Evolutionary conservation across 371 early-diverging fungal genomes (phyloP).

Genomic region (Mortierella sp.): DNA sequence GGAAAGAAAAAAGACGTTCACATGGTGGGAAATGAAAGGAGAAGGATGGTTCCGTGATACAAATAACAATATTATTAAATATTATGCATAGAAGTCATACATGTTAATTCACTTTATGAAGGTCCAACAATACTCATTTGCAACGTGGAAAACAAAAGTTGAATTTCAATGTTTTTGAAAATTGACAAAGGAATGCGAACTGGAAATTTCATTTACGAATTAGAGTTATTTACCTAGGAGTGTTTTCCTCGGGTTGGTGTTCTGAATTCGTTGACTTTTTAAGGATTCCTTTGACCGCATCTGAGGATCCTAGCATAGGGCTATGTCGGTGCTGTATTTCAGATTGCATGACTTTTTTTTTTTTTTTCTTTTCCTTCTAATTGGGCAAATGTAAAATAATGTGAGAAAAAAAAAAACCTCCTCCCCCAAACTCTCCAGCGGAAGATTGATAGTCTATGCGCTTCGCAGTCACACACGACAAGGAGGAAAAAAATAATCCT

Average conservation of each 20-base stretch:
- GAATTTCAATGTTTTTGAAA: too few relatives aligned
- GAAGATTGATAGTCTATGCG: too few relatives aligned
- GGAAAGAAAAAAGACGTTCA: neutral
- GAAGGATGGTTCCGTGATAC: neutral
- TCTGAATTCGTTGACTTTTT: slow-evolving; percentile 52
- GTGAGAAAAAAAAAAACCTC: neutral
- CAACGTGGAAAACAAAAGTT: too few relatives aligned
- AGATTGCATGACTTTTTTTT: slow-evolving; percentile 3
- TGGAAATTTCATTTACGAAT: too few relatives aligned
- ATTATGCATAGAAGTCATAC: neutral
- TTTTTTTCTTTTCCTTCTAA: neutral
- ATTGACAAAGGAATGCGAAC: too few relatives aligned
- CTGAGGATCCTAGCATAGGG: slow-evolving; percentile 5
- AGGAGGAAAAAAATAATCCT: too few relatives aligned
- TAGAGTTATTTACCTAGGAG: slow-evolving; percentile 32
- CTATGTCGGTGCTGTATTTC: slow-evolving; percentile 15
- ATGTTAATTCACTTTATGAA: neutral
- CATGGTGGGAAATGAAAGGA: neutral
- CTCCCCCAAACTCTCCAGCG: too few relatives aligned
- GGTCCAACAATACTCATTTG: too few relatives aligned
- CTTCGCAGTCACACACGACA: too few relatives aligned
- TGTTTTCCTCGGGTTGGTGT: slow-evolving; percentile 32
- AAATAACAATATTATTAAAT: neutral
- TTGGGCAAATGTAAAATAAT: neutral
- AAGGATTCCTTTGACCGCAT: slow-evolving; percentile 66